phyloP scores from a whole-genome alignment of 1,284 basidiomycete species.

The Fomitiporia mediterranea region DNA sequence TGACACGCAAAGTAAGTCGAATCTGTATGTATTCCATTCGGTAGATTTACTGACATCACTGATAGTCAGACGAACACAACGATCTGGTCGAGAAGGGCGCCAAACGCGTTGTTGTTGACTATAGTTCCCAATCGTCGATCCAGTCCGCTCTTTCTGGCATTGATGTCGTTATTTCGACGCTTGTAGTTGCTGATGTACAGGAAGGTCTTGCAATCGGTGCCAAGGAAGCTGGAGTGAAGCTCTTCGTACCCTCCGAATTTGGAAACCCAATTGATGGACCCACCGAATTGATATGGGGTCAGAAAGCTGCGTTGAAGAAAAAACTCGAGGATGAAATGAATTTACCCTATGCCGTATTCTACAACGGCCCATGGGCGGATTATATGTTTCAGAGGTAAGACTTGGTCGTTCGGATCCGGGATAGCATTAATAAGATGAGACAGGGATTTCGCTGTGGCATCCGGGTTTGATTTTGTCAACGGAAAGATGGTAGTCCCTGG shows the following conservation, averaged over 20 bases:
- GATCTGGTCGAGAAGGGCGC: slow-evolving; percentile 24
- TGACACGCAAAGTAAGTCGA: slow-evolving; percentile 24
- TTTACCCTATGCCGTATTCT: slow-evolving; percentile 31
- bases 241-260: slow-evolving; percentile 39
- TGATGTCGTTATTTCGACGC: slow-evolving; percentile 34
- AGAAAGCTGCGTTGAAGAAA: slow-evolving; percentile 21
- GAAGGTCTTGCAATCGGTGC: slow-evolving; percentile 34
- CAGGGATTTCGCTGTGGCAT: slow-evolving; percentile 16
- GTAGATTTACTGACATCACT: too few species aligned
- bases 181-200: slow-evolving; percentile 31
- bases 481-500: slow-evolving; percentile 34
- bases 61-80: slow-evolving; percentile 10
- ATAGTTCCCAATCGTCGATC: slow-evolving; percentile 29
- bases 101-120: slow-evolving; percentile 30
- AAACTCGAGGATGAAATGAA: slow-evolving; percentile 32
- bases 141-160: slow-evolving; percentile 29
- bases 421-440: not conserved
- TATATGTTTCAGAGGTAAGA: slow-evolving; percentile 16
- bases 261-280: slow-evolving; percentile 29
- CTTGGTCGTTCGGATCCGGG: not conserved
- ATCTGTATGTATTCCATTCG: slow-evolving; percentile 34
- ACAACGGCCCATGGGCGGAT: slow-evolving; percentile 27
- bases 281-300: slow-evolving; percentile 22
- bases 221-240: slow-evolving; percentile 33
- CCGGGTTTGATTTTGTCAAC: slow-evolving; percentile 24